Base-by-base conservation (phyloP, 2,329 filamentous ascomycete genomes). In the Grosmannia huntii region DNA sequence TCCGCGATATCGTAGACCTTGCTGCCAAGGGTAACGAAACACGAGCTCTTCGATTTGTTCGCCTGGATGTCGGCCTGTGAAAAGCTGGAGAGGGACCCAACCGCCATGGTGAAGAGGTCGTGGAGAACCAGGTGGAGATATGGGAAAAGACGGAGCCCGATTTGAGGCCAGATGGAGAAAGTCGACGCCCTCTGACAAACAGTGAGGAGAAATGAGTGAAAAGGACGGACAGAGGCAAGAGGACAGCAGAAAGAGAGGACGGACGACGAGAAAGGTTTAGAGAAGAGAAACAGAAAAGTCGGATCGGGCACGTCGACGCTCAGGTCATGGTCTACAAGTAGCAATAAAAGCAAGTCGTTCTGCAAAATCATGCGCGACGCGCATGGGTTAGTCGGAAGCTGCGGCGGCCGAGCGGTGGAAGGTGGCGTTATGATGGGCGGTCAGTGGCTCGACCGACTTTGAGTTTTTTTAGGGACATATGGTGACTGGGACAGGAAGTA, bases 1-100 rank as follows among this genome's bases (percentile, higher is more conserved):
- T 89, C 83, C 60, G 94, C 96, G 63, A 99, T 81, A 76, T 99
- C 92, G 79, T 90, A 99, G 65, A 99, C 92, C 65, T 92, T 95
- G 60, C 81, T 80, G 62, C 90, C 91, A 57, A 96, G 78, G 3
- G 89, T 94, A 65, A 99, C 91, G 77, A 91, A 99, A 77, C 92
- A 97, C 54, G 90, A 95, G 68, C 90, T 82, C 55, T 76, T 75
- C 53, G 82, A 85, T 70, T 88, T 92, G 72, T 95, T 90, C 65
- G 84, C 76, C 71, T 86, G 83, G 68, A 99, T 84, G 70, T 99
- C 89, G 64, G 86, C 82, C 65, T 79, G 79, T 55, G 89, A 86
- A 68, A 97, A 86, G 31, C 86, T 92, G 59, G 92, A 92, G 55
- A 97, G 83, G 54, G 83, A 90, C 69, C 82, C 82, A 67, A 83